A percentile compares a stretch with the other conserved stretches of the same genome.
These are phyloP conservation scores for Phytophthora constricta DNA, from an alignment of 352 stramenopile genomes.

Conservation along the genomic window DNA sequence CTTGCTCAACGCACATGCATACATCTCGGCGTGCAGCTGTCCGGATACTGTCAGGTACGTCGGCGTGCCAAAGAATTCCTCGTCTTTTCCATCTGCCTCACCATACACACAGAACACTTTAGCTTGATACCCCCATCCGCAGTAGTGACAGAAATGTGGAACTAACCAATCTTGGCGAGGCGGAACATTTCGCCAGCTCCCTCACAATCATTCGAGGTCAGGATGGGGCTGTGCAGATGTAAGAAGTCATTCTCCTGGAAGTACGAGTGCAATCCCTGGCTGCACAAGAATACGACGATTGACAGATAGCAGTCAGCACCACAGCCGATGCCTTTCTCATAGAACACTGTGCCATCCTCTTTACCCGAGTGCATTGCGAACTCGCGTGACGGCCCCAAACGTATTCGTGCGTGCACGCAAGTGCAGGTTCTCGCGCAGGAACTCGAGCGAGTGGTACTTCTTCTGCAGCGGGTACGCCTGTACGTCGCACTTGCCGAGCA, in stretches of 20 bases:
- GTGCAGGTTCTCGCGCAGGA: constrained; percentile 96
- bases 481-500: constrained; percentile 93
- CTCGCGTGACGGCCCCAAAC: constrained; percentile 93
- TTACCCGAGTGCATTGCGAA: constrained; percentile 92
- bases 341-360: constrained; percentile 21
- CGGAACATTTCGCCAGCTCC: constrained; percentile 98
- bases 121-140: constrained; percentile 15
- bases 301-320: constrained; percentile 1
- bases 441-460: constrained; percentile 98
- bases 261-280: constrained; percentile 72
- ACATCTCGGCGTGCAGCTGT: constrained; percentile 97
- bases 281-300: too few species aligned
- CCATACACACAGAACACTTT: constrained; percentile 2
- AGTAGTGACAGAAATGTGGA: neutral
- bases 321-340: too few species aligned
- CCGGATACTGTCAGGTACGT: constrained; percentile 92
- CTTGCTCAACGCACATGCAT: constrained; percentile 96
- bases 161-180: constrained; percentile 81
- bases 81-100: constrained; percentile 75
- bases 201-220: constrained; percentile 98
- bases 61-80: constrained; percentile 95
- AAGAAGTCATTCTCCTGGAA: constrained; percentile 84
- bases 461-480: constrained; percentile 98
- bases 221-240: constrained; percentile 92
- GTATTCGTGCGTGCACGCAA: constrained; percentile 97